These are phyloP conservation scores for Mesotaenium endlicherianum DNA, from an alignment of 139 green algal species.

Conservation along the genomic window DNA sequence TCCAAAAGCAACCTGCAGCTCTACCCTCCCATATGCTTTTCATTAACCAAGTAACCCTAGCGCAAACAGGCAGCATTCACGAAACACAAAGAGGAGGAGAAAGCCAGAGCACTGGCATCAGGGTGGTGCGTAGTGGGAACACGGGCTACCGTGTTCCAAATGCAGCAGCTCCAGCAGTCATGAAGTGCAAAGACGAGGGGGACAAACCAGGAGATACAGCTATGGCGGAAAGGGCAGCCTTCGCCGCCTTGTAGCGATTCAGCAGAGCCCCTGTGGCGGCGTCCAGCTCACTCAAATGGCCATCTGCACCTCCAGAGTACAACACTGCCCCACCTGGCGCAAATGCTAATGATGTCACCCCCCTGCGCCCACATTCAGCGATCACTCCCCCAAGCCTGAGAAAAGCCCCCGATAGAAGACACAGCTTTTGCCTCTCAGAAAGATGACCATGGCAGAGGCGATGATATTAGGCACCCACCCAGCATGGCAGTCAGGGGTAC, in stretches of 20 bases:
- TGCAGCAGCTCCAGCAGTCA: too few species aligned
- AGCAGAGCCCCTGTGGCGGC: conserved; percentile 10
- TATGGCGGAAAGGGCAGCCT: conserved; percentile 53
- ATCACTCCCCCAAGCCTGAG: neutral
- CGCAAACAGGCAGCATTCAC: neutral
- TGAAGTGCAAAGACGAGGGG: neutral
- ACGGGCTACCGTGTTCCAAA: too few species aligned
- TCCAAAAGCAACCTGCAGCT: neutral
- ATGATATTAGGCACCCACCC: conserved; percentile 53
- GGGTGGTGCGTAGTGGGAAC: too few species aligned
- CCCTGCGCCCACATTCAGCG: neutral
- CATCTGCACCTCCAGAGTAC: conserved; percentile 20
- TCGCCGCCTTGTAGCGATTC: neutral
- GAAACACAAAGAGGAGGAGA: too few species aligned
- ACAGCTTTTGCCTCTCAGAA: neutral
- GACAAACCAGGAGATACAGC: conserved; percentile 55
- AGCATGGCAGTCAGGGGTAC: conserved; percentile 52
- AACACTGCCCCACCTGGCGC: conserved; percentile 6
- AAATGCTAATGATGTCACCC: conserved; percentile 17
- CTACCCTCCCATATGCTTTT: neutral
- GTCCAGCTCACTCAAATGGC: conserved; percentile 14
- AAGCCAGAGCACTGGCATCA: too few species aligned
- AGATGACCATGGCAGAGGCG: neutral
- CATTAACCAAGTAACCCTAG: neutral
- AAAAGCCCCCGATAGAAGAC: neutral